These are phyloP conservation scores for Pseudophaeomoniella oleicola DNA, from an alignment of 2,329 filamentous ascomycete species.

Conservation along the genomic window DNA sequence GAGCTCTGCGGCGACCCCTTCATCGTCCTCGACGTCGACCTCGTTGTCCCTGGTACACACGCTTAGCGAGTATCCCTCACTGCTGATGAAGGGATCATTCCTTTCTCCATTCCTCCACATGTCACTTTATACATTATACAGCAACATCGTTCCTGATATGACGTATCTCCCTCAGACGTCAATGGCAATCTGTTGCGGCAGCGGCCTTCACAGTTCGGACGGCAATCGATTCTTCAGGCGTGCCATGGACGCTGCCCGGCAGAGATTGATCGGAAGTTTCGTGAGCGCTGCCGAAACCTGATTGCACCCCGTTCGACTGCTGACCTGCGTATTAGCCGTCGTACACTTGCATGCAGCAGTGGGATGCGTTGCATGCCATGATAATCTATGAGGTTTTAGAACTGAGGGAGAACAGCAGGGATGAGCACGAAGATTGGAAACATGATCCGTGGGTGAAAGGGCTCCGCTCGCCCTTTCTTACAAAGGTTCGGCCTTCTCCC, in stretches of 20 bases:
- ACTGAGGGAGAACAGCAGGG: conserved; percentile 3
- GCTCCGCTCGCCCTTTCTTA: conserved; percentile 9
- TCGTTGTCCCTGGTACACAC: conserved; percentile 2
- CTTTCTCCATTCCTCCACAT: conserved; percentile 9
- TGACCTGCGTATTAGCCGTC: background rate
- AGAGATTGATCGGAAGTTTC: conserved; percentile 8
- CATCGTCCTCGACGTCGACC: background rate
- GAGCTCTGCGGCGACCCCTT: conserved; percentile 1
- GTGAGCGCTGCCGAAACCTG: background rate
- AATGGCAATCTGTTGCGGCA: conserved; percentile 12
- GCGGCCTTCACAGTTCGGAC: conserved; percentile 7
- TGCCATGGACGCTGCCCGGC: conserved; percentile 10
- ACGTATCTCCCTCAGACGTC: conserved; percentile 9
- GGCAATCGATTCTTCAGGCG: conserved; percentile 7
- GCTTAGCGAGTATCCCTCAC: conserved; percentile 9
- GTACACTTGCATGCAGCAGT: conserved; percentile 7
- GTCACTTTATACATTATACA: conserved; percentile 5
- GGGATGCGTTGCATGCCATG: conserved; percentile 13
- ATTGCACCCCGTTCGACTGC: background rate
- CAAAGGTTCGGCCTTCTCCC: conserved; percentile 3
- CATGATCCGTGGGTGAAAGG: conserved; percentile 7
- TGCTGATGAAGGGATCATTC: conserved; percentile 8
- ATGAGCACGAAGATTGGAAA: conserved; percentile 8
- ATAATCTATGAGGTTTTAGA: conserved; percentile 12
- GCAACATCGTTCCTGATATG: conserved; percentile 10